Evolutionary conservation across 2,329 filamentous ascomycete genomes (phyloP).

Genomic region (Cladosporium sp.): DNA sequence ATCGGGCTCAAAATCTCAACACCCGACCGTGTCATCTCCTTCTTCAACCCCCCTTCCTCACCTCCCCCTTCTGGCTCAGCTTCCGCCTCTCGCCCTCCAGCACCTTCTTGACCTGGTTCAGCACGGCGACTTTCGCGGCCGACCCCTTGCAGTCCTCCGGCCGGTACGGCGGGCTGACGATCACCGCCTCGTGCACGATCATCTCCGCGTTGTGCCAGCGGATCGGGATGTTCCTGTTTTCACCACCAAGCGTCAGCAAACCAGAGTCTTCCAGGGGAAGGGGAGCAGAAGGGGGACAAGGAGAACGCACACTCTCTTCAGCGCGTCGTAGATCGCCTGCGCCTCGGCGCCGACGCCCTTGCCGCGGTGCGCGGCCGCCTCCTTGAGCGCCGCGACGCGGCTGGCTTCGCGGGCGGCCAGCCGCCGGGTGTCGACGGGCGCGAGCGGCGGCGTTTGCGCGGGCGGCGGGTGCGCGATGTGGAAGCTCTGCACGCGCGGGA

Average conservation of each 20-base stretch:
- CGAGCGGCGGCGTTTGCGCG: slow-evolving; percentile 38
- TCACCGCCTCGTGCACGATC: slow-evolving; percentile 54
- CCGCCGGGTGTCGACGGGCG: slow-evolving; percentile 49
- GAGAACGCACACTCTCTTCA: slow-evolving; percentile 48
- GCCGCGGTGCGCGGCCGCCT: slow-evolving; percentile 51
- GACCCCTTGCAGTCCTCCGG: slow-evolving; percentile 48
- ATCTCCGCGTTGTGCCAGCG: slow-evolving; percentile 55
- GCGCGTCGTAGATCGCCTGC: slow-evolving; percentile 58
- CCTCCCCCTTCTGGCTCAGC: slow-evolving; percentile 26
- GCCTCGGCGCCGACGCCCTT: slow-evolving; percentile 56
- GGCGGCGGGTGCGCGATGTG: slow-evolving; percentile 46
- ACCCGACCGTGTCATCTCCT: too few relatives aligned
- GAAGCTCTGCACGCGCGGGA: slow-evolving; percentile 53
- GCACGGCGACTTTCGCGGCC: slow-evolving; percentile 36
- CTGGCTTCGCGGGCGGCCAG: slow-evolving; percentile 50
- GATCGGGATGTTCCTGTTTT: slow-evolving; percentile 38
- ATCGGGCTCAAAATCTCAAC: too few relatives aligned
- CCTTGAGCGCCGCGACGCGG: slow-evolving; percentile 51
- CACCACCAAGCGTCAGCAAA: not conserved
- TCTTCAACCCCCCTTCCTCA: slow-evolving; percentile 5
- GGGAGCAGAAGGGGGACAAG: not conserved
- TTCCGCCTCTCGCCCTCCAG: slow-evolving; percentile 43
- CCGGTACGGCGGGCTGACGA: slow-evolving; percentile 53
- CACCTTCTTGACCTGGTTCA: slow-evolving; percentile 40
- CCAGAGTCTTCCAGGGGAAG: not conserved